These are phyloP conservation scores for Ocimum tenuiflorum DNA, from an alignment of 257 asterid species.

Conservation along the genomic window DNA sequence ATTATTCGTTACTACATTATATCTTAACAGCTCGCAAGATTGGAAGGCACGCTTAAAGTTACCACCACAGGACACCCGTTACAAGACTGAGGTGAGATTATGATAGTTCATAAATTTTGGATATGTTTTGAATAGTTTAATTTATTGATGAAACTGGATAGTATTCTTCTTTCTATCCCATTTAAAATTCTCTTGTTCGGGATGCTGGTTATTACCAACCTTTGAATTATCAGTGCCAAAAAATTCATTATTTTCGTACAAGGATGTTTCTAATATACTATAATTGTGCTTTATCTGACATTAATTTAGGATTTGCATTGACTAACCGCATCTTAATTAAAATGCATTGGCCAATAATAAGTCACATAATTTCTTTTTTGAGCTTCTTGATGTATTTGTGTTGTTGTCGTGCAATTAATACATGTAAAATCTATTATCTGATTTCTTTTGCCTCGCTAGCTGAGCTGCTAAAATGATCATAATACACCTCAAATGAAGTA, in stretches of 20 bases:
- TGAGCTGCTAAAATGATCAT: neutral
- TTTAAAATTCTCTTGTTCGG: neutral
- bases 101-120: neutral
- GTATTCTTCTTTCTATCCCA: neutral
- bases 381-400: neutral
- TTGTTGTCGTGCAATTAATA: neutral
- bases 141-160: neutral
- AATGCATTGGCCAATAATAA: neutral
- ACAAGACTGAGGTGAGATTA: slow-evolving; percentile 65
- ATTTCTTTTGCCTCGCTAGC: neutral
- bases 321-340: neutral
- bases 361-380: neutral
- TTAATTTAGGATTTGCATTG: slow-evolving; percentile 8
- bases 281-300: neutral
- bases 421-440: neutral
- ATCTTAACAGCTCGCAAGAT: slow-evolving; percentile 59
- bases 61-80: slow-evolving; percentile 71
- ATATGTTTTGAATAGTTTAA: slow-evolving; percentile 5
- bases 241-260: neutral
- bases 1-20: neutral
- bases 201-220: neutral
- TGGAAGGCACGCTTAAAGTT: slow-evolving; percentile 68
- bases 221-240: neutral
- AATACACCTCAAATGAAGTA: neutral
- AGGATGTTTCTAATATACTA: neutral